These are phyloP conservation scores for Ophiostoma pallidulum DNA, from an alignment of 2,329 filamentous ascomycete genomes.

Conservation along the genomic window DNA sequence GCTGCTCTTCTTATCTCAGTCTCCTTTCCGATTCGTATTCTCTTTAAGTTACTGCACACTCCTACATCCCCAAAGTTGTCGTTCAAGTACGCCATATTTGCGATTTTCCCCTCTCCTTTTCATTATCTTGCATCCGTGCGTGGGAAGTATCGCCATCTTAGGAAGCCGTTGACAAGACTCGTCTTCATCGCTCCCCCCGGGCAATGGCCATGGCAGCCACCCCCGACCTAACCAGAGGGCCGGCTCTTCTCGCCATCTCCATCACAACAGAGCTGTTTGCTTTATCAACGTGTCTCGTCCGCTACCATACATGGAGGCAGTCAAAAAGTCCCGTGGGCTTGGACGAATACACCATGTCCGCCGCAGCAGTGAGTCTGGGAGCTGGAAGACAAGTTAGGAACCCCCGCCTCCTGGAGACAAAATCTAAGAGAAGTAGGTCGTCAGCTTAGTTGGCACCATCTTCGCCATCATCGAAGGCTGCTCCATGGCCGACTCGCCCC, in stretches of 20 bases:
- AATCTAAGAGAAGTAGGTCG: slow-evolving; percentile 18
- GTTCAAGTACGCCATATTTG: too few relatives aligned
- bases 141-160: not conserved
- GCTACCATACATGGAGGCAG: slow-evolving; percentile 23
- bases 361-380: slow-evolving; percentile 23
- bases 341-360: slow-evolving; percentile 27
- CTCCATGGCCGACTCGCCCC: slow-evolving; percentile 18
- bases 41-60: too few relatives aligned
- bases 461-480: slow-evolving; percentile 26
- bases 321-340: slow-evolving; percentile 21
- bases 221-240: slow-evolving; percentile 24
- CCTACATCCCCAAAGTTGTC: too few relatives aligned
- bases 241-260: slow-evolving; percentile 29
- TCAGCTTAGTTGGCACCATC: slow-evolving; percentile 26
- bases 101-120: not conserved
- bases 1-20: too few relatives aligned
- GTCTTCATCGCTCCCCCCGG: too few relatives aligned
- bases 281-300: slow-evolving; percentile 25
- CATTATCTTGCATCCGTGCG: slow-evolving; percentile 4
- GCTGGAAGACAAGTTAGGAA: not conserved
- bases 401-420: not conserved
- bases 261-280: slow-evolving; percentile 25
- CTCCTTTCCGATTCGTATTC: too few relatives aligned
- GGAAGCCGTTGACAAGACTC: too few relatives aligned
- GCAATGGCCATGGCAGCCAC: slow-evolving; percentile 19